Conservation (phyloP, 768 basidiomycete genomes). For the Naganishia onofrii region DNA sequence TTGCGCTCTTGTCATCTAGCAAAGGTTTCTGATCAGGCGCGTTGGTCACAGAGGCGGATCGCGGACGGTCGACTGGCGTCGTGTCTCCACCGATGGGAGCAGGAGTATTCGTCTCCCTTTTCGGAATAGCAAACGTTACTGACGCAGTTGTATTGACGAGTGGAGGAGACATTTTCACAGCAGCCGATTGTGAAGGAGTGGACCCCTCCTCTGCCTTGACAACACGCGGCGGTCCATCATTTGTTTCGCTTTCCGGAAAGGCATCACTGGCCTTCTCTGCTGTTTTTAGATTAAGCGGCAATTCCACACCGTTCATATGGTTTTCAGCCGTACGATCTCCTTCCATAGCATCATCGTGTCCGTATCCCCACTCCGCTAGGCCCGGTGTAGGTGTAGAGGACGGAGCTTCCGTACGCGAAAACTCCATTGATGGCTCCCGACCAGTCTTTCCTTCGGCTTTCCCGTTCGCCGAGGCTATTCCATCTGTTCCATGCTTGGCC, state of each 20-base stretch:
- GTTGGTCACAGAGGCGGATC: conserved; percentile 2
- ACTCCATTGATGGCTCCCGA: neutral
- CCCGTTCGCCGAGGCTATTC: neutral
- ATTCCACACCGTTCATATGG: neutral
- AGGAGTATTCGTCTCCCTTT: neutral
- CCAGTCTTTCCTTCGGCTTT: conserved; percentile 9
- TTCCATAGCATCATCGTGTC: neutral
- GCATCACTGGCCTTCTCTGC: neutral
- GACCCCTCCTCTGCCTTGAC: neutral
- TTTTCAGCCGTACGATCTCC: neutral
- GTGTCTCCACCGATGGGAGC: neutral
- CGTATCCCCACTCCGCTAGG: too few species aligned
- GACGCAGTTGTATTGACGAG: neutral
- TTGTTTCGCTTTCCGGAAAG: neutral
- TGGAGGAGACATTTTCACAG: neutral
- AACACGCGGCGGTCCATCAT: neutral
- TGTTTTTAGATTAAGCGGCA: neutral
- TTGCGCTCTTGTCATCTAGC: neutral
- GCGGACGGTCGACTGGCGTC: neutral
- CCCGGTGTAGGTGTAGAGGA: too few species aligned
- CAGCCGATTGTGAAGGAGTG: neutral
- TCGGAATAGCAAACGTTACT: conserved; percentile 15
- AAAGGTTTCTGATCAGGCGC: neutral
- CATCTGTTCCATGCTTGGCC: neutral
- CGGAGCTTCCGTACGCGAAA: neutral